Evolutionary conservation across 495 filamentous ascomycete species (phyloP).

Genomic region (Neurospora discreta): DNA sequence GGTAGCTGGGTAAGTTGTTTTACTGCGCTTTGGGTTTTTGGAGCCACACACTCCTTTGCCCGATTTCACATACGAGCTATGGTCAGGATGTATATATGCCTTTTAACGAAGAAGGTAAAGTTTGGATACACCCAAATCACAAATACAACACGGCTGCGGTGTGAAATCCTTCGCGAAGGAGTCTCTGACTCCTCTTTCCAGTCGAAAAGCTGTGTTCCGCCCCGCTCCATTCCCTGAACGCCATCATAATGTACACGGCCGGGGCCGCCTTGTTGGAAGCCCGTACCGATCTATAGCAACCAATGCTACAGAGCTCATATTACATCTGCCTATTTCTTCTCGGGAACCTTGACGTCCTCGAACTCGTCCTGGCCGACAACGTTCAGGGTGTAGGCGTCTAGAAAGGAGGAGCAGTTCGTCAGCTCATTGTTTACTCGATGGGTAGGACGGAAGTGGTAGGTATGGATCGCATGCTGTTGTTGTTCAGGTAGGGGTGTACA

Average conservation of each 20-base stretch:
- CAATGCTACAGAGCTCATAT: neutral
- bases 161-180: neutral
- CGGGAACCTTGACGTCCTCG: conserved; percentile 83
- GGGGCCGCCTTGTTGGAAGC: neutral
- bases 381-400: conserved; percentile 79
- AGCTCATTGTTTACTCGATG: neutral
- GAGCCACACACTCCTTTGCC: neutral
- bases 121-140: neutral
- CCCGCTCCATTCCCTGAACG: neutral
- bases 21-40: neutral
- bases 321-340: conserved; percentile 26
- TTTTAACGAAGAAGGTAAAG: neutral
- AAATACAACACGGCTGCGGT: neutral
- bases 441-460: neutral
- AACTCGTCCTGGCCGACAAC: conserved; percentile 96
- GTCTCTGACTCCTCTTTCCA: neutral
- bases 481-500: neutral
- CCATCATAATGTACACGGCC: neutral
- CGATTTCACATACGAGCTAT: neutral
- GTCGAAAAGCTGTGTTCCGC: neutral
- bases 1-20: neutral
- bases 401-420: conserved; percentile 1
- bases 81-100: neutral
- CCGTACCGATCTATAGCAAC: neutral
- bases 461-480: neutral